Evolutionary conservation across 305 asterid species (phyloP), one percentile per base, ranked within the genome.

Genomic region (Rubia peregrina): DNA sequence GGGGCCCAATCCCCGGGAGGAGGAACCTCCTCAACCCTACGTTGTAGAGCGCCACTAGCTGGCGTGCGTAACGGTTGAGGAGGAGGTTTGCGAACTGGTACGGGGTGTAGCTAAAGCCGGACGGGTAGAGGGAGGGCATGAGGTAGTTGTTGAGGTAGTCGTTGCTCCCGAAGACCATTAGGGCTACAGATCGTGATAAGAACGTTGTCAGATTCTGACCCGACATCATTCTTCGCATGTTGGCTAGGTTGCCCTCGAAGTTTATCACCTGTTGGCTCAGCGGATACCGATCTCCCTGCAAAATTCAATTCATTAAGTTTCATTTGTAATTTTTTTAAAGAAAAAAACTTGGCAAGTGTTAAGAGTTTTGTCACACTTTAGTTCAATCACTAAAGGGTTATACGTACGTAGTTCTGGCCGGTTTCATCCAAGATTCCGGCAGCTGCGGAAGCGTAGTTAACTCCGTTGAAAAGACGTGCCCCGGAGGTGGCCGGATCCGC

Each of bases 121-220:
- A 67, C 0, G 95, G 74, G 67, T 92, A 92, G n/a, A 86, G 72
- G 14, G 75, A 19, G 0, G 97, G 96, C 73, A 92, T 6, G 9
- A 92, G 90, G 61, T 92, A 92, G 90, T 92, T 92, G 86, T 89
- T 92, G 81, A 92, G 85, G 89, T 92, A 92, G 88, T 92, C 98
- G 56, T 92, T 90, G 85, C 96, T 92, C 16, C 98, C 97, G 60
- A 92, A 76, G 0, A 87, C 96, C 51, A 90, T 40, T 4, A 90
- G 61, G 12, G 84, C 93, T 7, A 90, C 82, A 51, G 98, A 74
- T 72, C 57, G 80, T 0, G 93, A 74, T 0, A 92, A 87, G 76
- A 87, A 79, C 0, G 33, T 70, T 43, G 21, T 87, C 14, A 90
- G 62, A 40, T 85, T 69, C 4, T 51, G 64, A 0, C 71, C 71